A percentile compares a stretch with the other conserved stretches of the same genome.
Evolutionary conservation across 2,329 filamentous ascomycete species (phyloP).

Genomic region (Sarocladium strictum): DNA sequence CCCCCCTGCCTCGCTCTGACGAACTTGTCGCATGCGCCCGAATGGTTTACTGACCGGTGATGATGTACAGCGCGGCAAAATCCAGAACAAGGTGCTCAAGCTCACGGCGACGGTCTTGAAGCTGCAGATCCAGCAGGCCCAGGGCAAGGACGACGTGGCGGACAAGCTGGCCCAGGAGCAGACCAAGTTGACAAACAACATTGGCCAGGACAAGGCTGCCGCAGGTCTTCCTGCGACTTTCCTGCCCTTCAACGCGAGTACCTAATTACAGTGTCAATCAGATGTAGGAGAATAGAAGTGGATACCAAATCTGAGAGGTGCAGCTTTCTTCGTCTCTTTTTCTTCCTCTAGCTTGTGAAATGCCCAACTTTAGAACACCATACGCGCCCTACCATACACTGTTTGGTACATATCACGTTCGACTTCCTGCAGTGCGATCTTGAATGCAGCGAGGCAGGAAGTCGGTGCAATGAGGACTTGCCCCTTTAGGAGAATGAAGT

Average conservation of each 20-base stretch:
- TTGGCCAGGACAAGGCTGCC: slow-evolving; percentile 38
- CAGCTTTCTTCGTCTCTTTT: too few relatives aligned
- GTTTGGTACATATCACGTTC: too few relatives aligned
- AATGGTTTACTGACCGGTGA: too few relatives aligned
- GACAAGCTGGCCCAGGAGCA: slow-evolving; percentile 39
- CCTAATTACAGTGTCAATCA: neutral
- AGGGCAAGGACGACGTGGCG: slow-evolving; percentile 40
- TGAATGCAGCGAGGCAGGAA: too few relatives aligned
- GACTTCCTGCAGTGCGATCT: too few relatives aligned
- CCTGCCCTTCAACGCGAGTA: slow-evolving; percentile 10
- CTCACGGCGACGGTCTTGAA: slow-evolving; percentile 45
- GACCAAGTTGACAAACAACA: slow-evolving; percentile 49
- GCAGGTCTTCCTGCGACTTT: slow-evolving; percentile 39
- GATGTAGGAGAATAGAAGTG: neutral
- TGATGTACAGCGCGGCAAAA: slow-evolving; percentile 41
- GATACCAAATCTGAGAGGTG: too few relatives aligned
- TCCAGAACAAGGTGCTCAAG: slow-evolving; percentile 56
- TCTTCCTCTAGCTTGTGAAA: too few relatives aligned
- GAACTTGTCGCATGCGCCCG: too few relatives aligned
- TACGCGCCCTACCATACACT: too few relatives aligned
- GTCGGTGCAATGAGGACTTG: neutral
- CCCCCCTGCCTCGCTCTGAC: too few relatives aligned
- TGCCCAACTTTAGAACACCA: too few relatives aligned
- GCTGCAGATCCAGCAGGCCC: slow-evolving; percentile 43
- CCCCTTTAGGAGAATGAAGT: neutral